Evolutionary conservation across 768 basidiomycete genomes (phyloP).

Genomic region (Termitomyces sp.): DNA sequence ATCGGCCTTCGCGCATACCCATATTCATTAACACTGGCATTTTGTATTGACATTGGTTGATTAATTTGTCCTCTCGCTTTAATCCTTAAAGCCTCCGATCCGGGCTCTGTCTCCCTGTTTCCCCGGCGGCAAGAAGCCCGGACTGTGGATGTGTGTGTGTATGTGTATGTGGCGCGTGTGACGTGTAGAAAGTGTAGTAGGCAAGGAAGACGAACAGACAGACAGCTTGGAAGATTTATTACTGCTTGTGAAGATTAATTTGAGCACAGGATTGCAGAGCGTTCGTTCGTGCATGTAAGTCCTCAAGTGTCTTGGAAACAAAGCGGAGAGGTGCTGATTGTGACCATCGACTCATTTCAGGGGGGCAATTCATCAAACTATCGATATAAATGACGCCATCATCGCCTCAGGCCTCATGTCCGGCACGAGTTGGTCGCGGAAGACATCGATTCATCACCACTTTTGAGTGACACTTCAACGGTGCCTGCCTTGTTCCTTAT

Average conservation of each 20-base stretch:
- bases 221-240: neutral
- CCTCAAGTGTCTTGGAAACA: neutral
- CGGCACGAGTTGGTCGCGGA: neutral
- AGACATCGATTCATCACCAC: neutral
- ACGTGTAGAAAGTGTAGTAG: neutral
- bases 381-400: conserved; percentile 6
- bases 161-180: neutral
- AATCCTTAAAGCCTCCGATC: neutral
- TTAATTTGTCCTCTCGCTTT: neutral
- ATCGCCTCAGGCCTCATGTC: conserved; percentile 9
- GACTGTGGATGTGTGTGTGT: neutral
- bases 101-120: neutral
- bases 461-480: neutral
- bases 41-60: neutral
- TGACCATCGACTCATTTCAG: neutral
- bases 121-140: neutral
- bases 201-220: neutral
- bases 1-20: neutral
- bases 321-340: neutral
- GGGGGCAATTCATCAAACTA: neutral
- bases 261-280: neutral
- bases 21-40: neutral
- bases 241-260: neutral
- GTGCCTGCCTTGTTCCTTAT: neutral
- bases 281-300: neutral